These are phyloP conservation scores for Malus orientalis DNA, from an alignment of 306 rosid genomes.

Conservation along the genomic window DNA sequence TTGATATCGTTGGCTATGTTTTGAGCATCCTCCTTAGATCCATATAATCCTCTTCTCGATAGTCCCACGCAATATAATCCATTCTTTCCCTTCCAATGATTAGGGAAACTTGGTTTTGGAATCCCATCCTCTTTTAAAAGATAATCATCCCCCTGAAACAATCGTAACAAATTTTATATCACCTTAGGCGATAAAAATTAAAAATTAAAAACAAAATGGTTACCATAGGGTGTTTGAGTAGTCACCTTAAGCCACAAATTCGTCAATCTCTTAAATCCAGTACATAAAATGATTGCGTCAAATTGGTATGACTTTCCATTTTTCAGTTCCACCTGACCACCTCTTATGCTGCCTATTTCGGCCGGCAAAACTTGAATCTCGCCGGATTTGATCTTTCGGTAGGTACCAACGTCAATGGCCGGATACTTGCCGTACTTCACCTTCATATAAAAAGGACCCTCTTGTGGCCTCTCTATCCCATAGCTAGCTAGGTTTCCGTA, in stretches of 20 bases:
- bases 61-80: slow-evolving; percentile 17
- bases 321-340: slow-evolving; percentile 34
- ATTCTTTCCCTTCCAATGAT: slow-evolving; percentile 65
- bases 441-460: slow-evolving; percentile 70
- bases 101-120: slow-evolving; percentile 37
- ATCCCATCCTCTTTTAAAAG: slow-evolving; percentile 56
- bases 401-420: slow-evolving; percentile 41
- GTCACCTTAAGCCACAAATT: no score
- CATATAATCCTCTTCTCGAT: no score
- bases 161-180: not conserved
- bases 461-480: slow-evolving; percentile 49
- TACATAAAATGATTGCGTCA: not conserved
- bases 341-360: slow-evolving; percentile 38
- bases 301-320: slow-evolving; percentile 36
- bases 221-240: no score
- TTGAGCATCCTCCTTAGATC: no score
- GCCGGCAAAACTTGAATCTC: slow-evolving; percentile 48
- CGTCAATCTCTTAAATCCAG: no score
- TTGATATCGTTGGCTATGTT: slow-evolving; percentile 12
- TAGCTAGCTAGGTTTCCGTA: slow-evolving; percentile 45
- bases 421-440: slow-evolving; percentile 61
- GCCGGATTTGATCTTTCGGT: slow-evolving; percentile 36
- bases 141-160: slow-evolving; percentile 45
- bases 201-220: not conserved
- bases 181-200: slow-evolving; percentile 63